Evolutionary conservation across 805 yeast species (phyloP), one percentile per base, ranked within the genome.

Genomic region (Kodamaea kakaduensis): DNA sequence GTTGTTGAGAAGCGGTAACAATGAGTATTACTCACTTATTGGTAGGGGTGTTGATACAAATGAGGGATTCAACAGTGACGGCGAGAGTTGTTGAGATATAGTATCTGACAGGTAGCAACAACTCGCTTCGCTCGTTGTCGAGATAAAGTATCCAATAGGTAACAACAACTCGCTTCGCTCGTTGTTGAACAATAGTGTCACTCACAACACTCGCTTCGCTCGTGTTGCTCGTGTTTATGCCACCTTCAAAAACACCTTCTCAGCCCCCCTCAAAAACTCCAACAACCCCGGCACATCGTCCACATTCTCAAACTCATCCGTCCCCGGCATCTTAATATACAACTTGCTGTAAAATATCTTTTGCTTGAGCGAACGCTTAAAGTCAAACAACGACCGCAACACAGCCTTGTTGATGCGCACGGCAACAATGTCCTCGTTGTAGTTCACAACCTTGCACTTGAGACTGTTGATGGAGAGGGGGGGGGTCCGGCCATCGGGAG

Each of bases 361-460:
- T 35, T 43, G 50, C 27, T 47, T 48, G 3, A 63, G 36, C 16
- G 54, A 36, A 2, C 33, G 35, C 41, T 61, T 63, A 37, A 64
- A 56, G 18, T 47, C 59, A 8, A 40, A 45, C 1, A 52, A 31
- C 7, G 52, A 41, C 16, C 42, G 38, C 12, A 61, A 43, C 15
- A 46, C 48, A 13, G 40, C 24, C 40, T 56, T 55, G 29, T 50
- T 45, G 12, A 59, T 34, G 13, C 55, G 50, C 12, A 60, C 31
- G 4, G 59, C 52, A 1, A 61, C 34, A 16, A 54, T 47, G 30
- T 59, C 64, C 34, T 51, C 46, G 14, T 52, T 47, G 21, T 38
- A 49, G 6, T 56, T 51, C 25, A 52, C 48, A 27, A 62, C 51
- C 36, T 57, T 59, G 42, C 63, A 59, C 38, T 55, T 52, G 27